Conservation (phyloP, 768 basidiomycete genomes). For the Pleurotus salmoneostramineus region DNA sequence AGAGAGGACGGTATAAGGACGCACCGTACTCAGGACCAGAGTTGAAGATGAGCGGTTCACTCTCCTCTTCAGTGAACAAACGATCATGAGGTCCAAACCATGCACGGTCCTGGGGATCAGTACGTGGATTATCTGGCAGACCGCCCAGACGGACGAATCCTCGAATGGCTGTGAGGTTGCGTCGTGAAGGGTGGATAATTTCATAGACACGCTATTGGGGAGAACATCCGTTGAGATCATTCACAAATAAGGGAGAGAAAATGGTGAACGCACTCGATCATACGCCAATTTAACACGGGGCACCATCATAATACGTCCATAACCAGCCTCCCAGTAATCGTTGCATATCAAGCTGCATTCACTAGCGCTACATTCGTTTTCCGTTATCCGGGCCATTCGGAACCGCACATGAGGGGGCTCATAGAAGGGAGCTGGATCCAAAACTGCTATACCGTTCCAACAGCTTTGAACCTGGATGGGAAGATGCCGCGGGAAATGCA, state of each 20-base stretch:
- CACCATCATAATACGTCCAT: slow-evolving; percentile 97
- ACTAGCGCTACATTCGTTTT: slow-evolving; percentile 90
- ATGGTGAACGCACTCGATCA: slow-evolving; percentile 60
- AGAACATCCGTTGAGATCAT: background rate
- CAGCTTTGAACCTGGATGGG: slow-evolving; percentile 97
- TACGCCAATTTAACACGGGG: slow-evolving; percentile 96
- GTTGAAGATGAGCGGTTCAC: slow-evolving; percentile 67
- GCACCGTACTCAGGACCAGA: slow-evolving; percentile 84
- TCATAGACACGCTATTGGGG: slow-evolving; percentile 78
- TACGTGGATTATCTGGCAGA: slow-evolving; percentile 90
- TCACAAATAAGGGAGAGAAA: background rate
- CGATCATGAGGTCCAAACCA: slow-evolving; percentile 99
- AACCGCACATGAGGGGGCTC: slow-evolving; percentile 86
- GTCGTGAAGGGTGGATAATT: slow-evolving; percentile 85
- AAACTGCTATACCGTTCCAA: slow-evolving; percentile 96
- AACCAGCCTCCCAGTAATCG: slow-evolving; percentile 96
- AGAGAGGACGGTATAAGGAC: slow-evolving; percentile 23
- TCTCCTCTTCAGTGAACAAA: slow-evolving; percentile 87
- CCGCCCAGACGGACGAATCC: slow-evolving; percentile 96
- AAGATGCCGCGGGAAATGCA: slow-evolving; percentile 87
- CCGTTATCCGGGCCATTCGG: slow-evolving; percentile 88
- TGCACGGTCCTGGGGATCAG: slow-evolving; percentile 94
- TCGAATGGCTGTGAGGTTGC: slow-evolving; percentile 94
- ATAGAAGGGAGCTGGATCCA: slow-evolving; percentile 97
- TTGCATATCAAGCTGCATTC: slow-evolving; percentile 98